Base-by-base conservation (phyloP, 352 stramenopile genomes). In the Pythium aphanidermatum region DNA sequence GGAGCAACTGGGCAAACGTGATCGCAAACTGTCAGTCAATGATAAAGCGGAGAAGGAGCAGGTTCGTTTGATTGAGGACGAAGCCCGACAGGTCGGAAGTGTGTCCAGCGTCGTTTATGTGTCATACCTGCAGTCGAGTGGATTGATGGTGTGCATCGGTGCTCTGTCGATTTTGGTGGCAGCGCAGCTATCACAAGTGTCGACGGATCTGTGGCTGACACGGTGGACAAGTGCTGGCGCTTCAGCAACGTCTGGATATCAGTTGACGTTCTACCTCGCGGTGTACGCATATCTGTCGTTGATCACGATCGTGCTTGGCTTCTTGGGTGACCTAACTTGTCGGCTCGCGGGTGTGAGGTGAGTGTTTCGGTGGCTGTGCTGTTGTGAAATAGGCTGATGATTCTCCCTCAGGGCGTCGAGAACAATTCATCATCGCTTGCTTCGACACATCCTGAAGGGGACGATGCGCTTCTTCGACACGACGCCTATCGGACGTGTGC, bases 401-500 rank as follows among this genome's bases (percentile, higher is more conserved):
- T n/a, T n/a, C n/a, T n/a, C n/a, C n/a, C n/a, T n/a, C n/a, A 88
- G 70, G 37, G 76, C 77, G 4, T 88, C 78, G 4, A 69, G 70
- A 37, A 43, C 27, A 30, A 82, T 93, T 17, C 82, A 93, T 51
- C 33, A 77, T 36, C 49, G 40, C 7, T 50, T 96, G 24, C 55
- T 95, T 29, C 59, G 70, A 16, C 58, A 64, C 27, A 46, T 96
- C 3, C 67, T 91, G 16, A 68, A 68, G 23, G 83, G 76, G 4
- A 88, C 81, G 13, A 88, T 95, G 80, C 63, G 70, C 23, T 97
- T 94, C 58, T 96, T 95, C 45, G 70, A 87, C 30, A 78, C 69
- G 7, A 93, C 74, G 4, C 84, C 86, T 0, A 60, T 93, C 5
- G 87, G 80, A 3, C 69, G 76, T 4, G 73, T 95, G 26, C 55